Evolutionary conservation across 2,329 filamentous ascomycete genomes (phyloP).

Genomic region (Hymenoscyphus repandus): DNA sequence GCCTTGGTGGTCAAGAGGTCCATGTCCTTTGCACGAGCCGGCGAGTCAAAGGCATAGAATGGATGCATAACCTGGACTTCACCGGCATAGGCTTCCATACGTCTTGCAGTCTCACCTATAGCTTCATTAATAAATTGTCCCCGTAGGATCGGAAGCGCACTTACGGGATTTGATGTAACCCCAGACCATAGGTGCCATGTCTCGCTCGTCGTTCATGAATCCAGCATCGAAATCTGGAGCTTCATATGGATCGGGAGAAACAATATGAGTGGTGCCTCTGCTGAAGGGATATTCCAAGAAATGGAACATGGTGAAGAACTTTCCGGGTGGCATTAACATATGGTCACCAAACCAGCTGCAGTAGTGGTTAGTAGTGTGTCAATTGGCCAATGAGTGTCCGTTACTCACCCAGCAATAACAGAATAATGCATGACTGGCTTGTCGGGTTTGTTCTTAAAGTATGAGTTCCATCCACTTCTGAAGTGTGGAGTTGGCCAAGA

Average conservation of each 20-base stretch:
- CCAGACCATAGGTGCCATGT: conserved; percentile 83
- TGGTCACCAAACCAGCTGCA: conserved; percentile 51
- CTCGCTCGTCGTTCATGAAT: conserved; percentile 81
- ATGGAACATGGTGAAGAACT: conserved; percentile 49
- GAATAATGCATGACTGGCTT: conserved; percentile 86
- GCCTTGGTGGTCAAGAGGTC: conserved; percentile 70
- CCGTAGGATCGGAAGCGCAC: conserved; percentile 36
- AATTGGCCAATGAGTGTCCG: conserved; percentile 31
- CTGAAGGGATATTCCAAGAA: conserved; percentile 58
- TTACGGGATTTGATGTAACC: conserved; percentile 49
- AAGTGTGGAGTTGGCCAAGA: conserved; percentile 70
- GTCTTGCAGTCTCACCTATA: conserved; percentile 54
- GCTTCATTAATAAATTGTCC: conserved; percentile 39
- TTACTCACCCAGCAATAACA: conserved; percentile 57
- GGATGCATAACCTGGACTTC: conserved; percentile 55
- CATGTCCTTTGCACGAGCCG: conserved; percentile 66
- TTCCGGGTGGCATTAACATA: conserved; percentile 47
- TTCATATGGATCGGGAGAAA: conserved; percentile 59
- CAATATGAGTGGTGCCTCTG: conserved; percentile 57
- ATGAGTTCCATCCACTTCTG: conserved; percentile 69
- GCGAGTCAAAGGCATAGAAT: conserved; percentile 65
- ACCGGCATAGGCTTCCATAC: conserved; percentile 48
- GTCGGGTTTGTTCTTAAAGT: conserved; percentile 80
- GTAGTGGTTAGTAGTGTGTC: conserved; percentile 29
- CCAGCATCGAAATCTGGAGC: conserved; percentile 73